Evolutionary conservation across 495 filamentous ascomycete species (phyloP), one percentile per base, ranked within the genome.

Genomic region (Xylaria scruposa): DNA sequence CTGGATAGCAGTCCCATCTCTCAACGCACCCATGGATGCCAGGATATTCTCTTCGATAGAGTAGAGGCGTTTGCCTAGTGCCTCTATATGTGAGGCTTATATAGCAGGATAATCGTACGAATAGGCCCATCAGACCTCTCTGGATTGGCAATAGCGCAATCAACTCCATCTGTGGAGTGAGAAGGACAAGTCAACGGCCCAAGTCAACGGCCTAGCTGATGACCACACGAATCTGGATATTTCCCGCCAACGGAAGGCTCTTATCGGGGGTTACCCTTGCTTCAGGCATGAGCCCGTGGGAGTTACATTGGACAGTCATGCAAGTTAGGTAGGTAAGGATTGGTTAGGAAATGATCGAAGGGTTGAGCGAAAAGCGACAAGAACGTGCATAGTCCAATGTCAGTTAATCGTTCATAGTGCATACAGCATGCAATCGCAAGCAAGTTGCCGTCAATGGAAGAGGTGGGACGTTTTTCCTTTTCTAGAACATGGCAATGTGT

Each of bases 231-330:
- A 7, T 60, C 38, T 60, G 4, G 9, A 38, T 60, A 60, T n/a
- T 60, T 12, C 33, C 17, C 58, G 58, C 33, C 58, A 60, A 5
- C 33, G 33, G 58, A 60, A 12, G 58, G 7, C 33, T 60, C 53
- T 56, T 56, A 56, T 56, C 53, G 33, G 33, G 12, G 58, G 58
- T 19, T 60, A 60, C 58, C 58, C 58, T 60, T 38, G 58, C 58
- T 31, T 56, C 31, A 21, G 38, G 29, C 58, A 36, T n/a, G 31
- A 60, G 58, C 58, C 58, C 9, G 58, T 36, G 58, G 17, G 31
- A 60, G 58, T 60, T 5, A 60, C 33, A 38, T 60, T 60, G 58
- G 58, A 60, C 19, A 31, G 58, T 21, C 17, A 60, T 60, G 58
- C 33, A 60, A 38, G 33, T 38, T 60, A 40, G 33, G 58, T 60